These are phyloP conservation scores for Ustilago loliicola DNA, from an alignment of 1,284 basidiomycete species.

Conservation along the genomic window DNA sequence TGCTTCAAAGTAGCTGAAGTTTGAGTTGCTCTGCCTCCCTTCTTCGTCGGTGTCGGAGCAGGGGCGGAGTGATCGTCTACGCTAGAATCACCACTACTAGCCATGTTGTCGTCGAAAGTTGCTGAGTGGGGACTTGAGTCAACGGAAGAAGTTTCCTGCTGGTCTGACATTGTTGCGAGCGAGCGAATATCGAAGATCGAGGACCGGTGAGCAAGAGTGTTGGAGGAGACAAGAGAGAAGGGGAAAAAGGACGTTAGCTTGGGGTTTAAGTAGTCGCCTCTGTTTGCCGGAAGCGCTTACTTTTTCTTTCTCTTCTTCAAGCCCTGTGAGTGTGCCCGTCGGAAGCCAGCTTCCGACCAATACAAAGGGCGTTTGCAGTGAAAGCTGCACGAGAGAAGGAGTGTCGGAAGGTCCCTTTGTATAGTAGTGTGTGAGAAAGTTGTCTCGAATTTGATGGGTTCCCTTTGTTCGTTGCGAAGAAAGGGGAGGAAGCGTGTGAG, in stretches of 20 bases:
- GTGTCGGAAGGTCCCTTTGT: neutral
- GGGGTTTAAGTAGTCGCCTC: too few relatives aligned
- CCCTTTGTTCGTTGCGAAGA: neutral
- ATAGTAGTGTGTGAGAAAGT: neutral
- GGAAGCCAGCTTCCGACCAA: neutral
- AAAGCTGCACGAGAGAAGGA: neutral
- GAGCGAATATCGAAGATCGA: too few relatives aligned
- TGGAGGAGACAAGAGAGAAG: too few relatives aligned
- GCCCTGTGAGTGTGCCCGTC: too few relatives aligned
- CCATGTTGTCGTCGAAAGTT: neutral
- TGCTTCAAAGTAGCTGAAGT: neutral
- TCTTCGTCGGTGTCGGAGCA: slow-evolving; percentile 8
- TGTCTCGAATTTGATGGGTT: neutral
- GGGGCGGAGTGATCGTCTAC: neutral
- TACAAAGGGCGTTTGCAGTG: neutral
- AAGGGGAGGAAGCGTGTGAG: neutral
- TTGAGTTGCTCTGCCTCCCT: neutral
- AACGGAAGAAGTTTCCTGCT: neutral
- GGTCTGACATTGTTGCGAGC: neutral
- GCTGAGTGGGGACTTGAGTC: slow-evolving; percentile 1
- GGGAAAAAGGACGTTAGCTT: too few relatives aligned
- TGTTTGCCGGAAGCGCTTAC: too few relatives aligned
- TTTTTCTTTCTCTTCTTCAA: too few relatives aligned
- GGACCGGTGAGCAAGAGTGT: too few relatives aligned
- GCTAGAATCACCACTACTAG: neutral